phyloP scores from a whole-genome alignment of 176 grass and related monocot genomes.

The Typha latifolia region DNA sequence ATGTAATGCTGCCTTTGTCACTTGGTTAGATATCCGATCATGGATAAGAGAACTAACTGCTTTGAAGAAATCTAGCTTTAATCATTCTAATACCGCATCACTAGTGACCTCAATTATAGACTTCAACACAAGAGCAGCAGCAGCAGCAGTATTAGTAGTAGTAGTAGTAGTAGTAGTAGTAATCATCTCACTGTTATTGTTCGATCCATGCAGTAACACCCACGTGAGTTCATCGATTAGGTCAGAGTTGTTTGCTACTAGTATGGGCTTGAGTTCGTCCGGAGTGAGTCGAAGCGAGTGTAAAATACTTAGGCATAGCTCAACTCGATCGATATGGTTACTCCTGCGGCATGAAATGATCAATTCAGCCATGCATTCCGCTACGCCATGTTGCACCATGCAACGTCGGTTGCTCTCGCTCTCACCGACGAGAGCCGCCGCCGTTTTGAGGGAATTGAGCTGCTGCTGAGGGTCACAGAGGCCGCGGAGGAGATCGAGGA shows the following conservation, averaged over 20 bases:
- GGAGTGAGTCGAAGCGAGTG: constrained; percentile 21
- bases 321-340: neutral
- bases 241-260: constrained; percentile 1
- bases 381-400: constrained; percentile 25
- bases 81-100: constrained; percentile 4
- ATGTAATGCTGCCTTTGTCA: constrained; percentile 28
- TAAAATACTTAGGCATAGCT: constrained; percentile 16
- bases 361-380: constrained; percentile 13
- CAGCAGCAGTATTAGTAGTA: too few relatives aligned
- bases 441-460: constrained; percentile 7
- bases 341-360: constrained; percentile 7
- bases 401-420: constrained; percentile 7
- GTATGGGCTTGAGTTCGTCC: constrained; percentile 8
- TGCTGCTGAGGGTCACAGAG: too few relatives aligned
- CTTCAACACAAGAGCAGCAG: constrained; percentile 21
- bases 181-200: neutral
- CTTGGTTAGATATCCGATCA: constrained; percentile 14
- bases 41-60: constrained; percentile 22
- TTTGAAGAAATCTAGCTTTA: constrained; percentile 24
- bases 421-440: neutral
- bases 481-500: too few relatives aligned
- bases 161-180: neutral
- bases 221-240: constrained; percentile 26
- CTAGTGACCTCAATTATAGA: neutral
- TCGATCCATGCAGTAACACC: constrained; percentile 7